Evolutionary conservation across 1,284 basidiomycete species (phyloP).

Genomic region (Ceratobasidium sp.): DNA sequence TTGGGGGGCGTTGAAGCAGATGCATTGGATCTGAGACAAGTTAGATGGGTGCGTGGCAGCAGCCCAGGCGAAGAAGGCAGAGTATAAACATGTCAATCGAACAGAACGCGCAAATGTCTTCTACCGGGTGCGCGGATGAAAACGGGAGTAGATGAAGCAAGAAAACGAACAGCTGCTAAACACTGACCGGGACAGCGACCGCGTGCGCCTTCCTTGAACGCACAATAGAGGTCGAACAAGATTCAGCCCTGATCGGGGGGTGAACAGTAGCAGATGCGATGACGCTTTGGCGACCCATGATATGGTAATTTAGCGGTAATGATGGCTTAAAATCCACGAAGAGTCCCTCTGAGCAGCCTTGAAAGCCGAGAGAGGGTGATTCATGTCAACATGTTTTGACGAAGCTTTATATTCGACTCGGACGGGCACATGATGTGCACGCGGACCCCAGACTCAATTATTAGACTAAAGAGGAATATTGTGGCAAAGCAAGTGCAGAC

Average conservation of each 20-base stretch:
- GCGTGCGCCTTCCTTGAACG: not conserved
- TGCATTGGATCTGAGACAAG: no score
- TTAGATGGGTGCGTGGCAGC: no score
- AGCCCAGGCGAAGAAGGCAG: no score
- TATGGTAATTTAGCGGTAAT: not conserved
- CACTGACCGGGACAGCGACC: not conserved
- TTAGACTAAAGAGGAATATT: no score
- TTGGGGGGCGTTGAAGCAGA: no score
- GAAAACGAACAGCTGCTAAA: not conserved
- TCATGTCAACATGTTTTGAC: not conserved
- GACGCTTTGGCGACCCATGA: not conserved
- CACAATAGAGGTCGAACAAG: not conserved
- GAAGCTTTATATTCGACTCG: not conserved
- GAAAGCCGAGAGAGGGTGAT: no score
- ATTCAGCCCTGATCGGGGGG: not conserved
- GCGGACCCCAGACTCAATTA: not conserved
- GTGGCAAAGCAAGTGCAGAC: no score
- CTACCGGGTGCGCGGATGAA: not conserved
- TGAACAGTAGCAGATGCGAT: not conserved
- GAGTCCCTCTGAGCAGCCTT: no score
- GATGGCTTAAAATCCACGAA: no score
- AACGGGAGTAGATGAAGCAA: not conserved
- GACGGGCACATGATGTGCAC: not conserved
- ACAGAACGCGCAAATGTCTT: no score
- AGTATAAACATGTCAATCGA: no score